Conservation (phyloP, 805 yeast genomes). For the Wickerhamiella azymoides region DNA sequence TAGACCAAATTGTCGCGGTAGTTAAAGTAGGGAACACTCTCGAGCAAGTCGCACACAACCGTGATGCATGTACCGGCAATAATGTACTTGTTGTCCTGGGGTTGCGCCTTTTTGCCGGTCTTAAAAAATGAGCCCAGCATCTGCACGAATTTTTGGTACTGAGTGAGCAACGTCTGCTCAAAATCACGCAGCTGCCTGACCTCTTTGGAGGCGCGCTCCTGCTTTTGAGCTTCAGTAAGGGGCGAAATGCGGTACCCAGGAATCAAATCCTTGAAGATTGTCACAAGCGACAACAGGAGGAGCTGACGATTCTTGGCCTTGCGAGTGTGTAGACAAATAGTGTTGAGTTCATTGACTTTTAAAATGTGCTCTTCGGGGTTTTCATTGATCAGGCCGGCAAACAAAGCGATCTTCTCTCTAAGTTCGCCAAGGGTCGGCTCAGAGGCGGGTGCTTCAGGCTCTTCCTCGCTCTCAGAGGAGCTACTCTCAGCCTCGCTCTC, state of each 20-base stretch:
- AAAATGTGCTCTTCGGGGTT: constrained; percentile 78
- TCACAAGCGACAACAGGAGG: constrained; percentile 64
- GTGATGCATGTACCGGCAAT: constrained; percentile 37
- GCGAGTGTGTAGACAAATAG: constrained; percentile 16
- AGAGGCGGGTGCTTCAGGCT: constrained; percentile 29
- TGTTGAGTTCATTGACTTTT: constrained; percentile 40
- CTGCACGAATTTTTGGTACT: constrained; percentile 56
- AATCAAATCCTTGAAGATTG: constrained; percentile 70
- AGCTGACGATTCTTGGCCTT: constrained; percentile 48
- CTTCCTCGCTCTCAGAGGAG: constrained; percentile 18
- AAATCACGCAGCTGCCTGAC: constrained; percentile 62
- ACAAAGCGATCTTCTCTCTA: constrained; percentile 71
- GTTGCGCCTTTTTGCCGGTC: constrained; percentile 23
- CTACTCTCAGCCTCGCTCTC: constrained; percentile 16
- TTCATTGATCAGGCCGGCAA: constrained; percentile 65
- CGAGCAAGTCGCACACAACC: constrained; percentile 66
- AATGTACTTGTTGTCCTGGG: constrained; percentile 14
- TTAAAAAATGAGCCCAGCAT: constrained; percentile 33
- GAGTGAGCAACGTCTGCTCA: constrained; percentile 62
- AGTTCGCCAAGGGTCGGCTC: constrained; percentile 42
- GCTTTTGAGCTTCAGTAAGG: constrained; percentile 63
- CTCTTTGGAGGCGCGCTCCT: constrained; percentile 73
- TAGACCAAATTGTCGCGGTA: constrained; percentile 61
- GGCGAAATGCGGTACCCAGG: constrained; percentile 84
- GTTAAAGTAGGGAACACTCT: constrained; percentile 64